Evolutionary conservation across 139 green algal genomes (phyloP).

Genomic region (Coelastrella sp.): DNA sequence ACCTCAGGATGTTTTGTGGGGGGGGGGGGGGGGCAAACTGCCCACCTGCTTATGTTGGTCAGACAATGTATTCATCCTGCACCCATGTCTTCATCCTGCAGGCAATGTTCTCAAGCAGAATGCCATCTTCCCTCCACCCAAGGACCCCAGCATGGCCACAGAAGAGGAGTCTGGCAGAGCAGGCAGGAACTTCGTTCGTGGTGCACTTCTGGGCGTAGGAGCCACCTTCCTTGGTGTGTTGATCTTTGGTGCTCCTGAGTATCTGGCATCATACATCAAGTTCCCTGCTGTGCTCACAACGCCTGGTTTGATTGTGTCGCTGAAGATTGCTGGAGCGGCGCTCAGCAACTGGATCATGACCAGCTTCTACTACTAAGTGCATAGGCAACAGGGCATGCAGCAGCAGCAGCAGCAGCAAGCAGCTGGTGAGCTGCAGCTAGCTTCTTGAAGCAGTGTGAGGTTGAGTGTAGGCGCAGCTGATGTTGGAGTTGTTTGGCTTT

Average conservation of each 20-base stretch:
- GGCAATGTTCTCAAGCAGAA: constrained; percentile 77
- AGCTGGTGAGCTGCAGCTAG: no score
- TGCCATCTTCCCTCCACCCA: constrained; percentile 65
- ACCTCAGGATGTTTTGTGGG: no score
- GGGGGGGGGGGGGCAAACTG: no score
- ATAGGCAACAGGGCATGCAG: neutral
- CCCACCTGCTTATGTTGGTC: no score
- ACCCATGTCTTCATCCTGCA: constrained; percentile 54
- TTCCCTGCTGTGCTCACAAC: constrained; percentile 43
- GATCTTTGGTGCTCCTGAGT: constrained; percentile 60
- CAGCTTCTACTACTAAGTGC: constrained; percentile 68
- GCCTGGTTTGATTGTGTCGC: constrained; percentile 53
- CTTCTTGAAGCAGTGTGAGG: neutral
- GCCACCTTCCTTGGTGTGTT: constrained; percentile 66
- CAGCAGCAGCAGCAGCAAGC: neutral
- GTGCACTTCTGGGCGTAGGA: constrained; percentile 62
- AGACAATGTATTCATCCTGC: no score
- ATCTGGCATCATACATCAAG: constrained; percentile 39
- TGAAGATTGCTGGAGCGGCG: constrained; percentile 62
- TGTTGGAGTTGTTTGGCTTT: neutral
- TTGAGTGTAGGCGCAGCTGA: neutral
- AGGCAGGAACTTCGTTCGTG: constrained; percentile 69
- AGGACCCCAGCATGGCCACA: constrained; percentile 57
- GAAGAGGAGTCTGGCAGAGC: constrained; percentile 63
- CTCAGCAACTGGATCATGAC: constrained; percentile 73